Base-by-base conservation (phyloP, 2,329 filamentous ascomycete genomes). In the Colletotrichum chrysophilum region DNA sequence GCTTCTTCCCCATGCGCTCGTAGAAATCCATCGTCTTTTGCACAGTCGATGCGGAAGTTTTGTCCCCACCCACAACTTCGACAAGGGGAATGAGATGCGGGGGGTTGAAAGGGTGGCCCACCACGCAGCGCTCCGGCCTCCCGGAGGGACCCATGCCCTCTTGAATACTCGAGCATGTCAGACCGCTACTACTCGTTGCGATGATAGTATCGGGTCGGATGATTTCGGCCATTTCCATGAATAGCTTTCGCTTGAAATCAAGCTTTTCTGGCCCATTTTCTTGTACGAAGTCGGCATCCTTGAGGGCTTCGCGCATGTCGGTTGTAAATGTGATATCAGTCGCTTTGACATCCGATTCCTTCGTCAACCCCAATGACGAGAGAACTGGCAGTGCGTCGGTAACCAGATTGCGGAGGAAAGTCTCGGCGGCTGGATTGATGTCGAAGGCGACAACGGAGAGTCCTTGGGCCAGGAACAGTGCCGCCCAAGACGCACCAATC, bases 61-160 rank as follows among this genome's bases (percentile, higher is more conserved):
- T 77, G 2, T 76, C 64, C 4, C 84, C 83, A 10, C 83, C 84
- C 3, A 88, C 86, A 1, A 88, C 84, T 78, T 89, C 87, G 24
- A 88, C 86, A 16, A 88, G 81, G 1, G 86, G 87, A 24, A 88
- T 86, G 21, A 89, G 80, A 76, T 88, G 87, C 7, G 87, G 87
- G 10, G 87, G 87, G 76, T 89, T 88, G 81, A 88, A 88, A 0
- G 87, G 87, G 77, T 88, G 87, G 5, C 86, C 86, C 30, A 88
- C 83, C 1, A 87, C 78, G 38, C 86, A 81, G n/a, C 85, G 81
- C 24, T 78, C 79, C 0, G 85, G 83, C 36, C 80, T 30, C 18
- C 26, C 55, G 13, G 38, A 16, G 14, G 24, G 4, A 16, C 43
- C 12, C 66, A 74, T 74, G 14, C 66, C 66, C 3, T 58, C n/a